phyloP scores from a whole-genome alignment of 495 filamentous ascomycete genomes.

The Lepidopterella palustris region DNA sequence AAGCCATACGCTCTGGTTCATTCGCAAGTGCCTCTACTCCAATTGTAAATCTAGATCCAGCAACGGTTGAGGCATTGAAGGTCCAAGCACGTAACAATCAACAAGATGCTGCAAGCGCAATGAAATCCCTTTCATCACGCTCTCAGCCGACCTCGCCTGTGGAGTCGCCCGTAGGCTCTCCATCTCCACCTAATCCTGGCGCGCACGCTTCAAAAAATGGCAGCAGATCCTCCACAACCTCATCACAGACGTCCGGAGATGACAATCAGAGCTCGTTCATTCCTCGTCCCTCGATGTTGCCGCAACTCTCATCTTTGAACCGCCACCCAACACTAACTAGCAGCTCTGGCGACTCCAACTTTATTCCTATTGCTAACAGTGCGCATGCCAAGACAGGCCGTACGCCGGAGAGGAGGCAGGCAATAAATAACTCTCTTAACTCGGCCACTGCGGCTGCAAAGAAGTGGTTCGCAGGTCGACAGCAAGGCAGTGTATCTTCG shows the following conservation, averaged over 20 bases:
- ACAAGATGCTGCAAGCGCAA: conserved; percentile 52
- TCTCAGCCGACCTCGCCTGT: conserved; percentile 53
- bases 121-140: conserved; percentile 59
- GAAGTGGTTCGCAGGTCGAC: conserved; percentile 21
- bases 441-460: conserved; percentile 24
- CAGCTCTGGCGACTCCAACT: neutral
- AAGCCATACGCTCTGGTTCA: conserved; percentile 53
- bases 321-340: neutral
- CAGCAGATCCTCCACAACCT: conserved; percentile 19
- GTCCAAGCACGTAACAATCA: conserved; percentile 40
- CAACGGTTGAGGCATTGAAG: conserved; percentile 52
- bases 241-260: conserved; percentile 16
- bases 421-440: conserved; percentile 24
- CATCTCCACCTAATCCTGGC: neutral
- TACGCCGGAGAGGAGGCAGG: conserved; percentile 13
- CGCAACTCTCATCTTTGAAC: neutral
- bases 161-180: conserved; percentile 46
- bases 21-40: conserved; percentile 60
- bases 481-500: neutral
- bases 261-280: neutral
- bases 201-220: conserved; percentile 35
- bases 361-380: conserved; percentile 10
- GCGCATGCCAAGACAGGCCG: neutral
- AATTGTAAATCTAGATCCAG: conserved; percentile 55
- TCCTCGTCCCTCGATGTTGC: neutral